Evolutionary conservation across 257 asterid species (phyloP).

Genomic region (Gynochthodes officinalis): DNA sequence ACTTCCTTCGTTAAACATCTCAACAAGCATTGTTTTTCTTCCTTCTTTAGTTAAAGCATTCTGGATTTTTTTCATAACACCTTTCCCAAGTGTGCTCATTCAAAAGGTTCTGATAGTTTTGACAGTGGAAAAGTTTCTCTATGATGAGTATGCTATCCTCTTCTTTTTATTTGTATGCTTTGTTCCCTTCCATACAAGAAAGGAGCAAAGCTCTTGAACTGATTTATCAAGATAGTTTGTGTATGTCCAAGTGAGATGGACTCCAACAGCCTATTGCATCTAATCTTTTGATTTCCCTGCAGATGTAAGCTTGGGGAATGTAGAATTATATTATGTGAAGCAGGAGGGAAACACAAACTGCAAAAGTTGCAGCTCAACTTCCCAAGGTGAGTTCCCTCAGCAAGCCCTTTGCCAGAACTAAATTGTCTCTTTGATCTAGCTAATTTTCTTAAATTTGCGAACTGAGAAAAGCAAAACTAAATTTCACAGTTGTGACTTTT

Average conservation of each 20-base stretch:
- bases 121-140: neutral
- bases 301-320: constrained; percentile 99
- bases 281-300: constrained; percentile 19
- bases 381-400: constrained; percentile 61
- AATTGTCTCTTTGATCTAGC: constrained; percentile 5
- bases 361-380: constrained; percentile 95
- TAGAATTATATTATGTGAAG: constrained; percentile 73
- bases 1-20: neutral
- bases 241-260: neutral
- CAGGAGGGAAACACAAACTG: constrained; percentile 71
- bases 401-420: constrained; percentile 1
- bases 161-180: neutral
- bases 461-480: neutral
- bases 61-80: neutral
- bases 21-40: neutral
- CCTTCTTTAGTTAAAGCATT: neutral
- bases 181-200: neutral
- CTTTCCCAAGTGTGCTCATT: neutral
- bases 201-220: neutral
- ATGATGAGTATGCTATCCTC: neutral
- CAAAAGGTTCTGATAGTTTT: neutral
- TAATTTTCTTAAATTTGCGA: neutral
- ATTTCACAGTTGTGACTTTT: neutral
- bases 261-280: neutral
- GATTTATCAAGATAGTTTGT: neutral